phyloP scores from a whole-genome alignment of 805 yeast genomes.

The Monosporozyma servazzii region DNA sequence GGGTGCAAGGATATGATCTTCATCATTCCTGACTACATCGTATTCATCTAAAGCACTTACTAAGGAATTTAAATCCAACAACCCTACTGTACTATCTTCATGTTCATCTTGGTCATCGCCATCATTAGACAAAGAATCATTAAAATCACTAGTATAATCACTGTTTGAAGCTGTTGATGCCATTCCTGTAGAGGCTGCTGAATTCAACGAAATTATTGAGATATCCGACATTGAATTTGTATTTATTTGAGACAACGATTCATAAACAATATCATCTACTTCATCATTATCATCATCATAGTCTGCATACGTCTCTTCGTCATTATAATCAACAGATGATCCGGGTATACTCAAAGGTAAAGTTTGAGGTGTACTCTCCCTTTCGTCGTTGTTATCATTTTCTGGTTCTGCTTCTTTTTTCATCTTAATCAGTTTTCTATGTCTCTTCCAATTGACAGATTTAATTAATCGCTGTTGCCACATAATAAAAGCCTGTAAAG shows the following conservation, averaged over 20 bases:
- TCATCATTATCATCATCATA: constrained; percentile 4
- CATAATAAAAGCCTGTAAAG: constrained; percentile 16
- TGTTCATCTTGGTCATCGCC: constrained; percentile 8
- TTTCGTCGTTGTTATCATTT: constrained; percentile 2
- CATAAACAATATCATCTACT: background rate
- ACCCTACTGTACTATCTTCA: constrained; percentile 6
- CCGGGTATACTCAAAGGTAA: background rate
- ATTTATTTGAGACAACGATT: background rate
- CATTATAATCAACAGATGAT: background rate
- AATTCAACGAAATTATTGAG: background rate
- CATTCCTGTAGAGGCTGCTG: background rate
- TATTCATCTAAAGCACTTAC: constrained; percentile 26
- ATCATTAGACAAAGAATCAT: background rate
- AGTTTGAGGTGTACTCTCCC: background rate
- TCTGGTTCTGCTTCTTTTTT: background rate
- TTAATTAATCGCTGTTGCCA: constrained; percentile 13
- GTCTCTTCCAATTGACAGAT: constrained; percentile 1
- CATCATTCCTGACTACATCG: constrained; percentile 13
- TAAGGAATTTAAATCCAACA: constrained; percentile 14
- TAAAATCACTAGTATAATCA: background rate
- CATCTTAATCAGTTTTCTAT: background rate
- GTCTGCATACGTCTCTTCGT: background rate
- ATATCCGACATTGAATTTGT: background rate
- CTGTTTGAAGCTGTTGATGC: background rate
- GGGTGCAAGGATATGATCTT: background rate